Base-by-base conservation (phyloP, 768 basidiomycete species). In the Pisolithus sp. region DNA sequence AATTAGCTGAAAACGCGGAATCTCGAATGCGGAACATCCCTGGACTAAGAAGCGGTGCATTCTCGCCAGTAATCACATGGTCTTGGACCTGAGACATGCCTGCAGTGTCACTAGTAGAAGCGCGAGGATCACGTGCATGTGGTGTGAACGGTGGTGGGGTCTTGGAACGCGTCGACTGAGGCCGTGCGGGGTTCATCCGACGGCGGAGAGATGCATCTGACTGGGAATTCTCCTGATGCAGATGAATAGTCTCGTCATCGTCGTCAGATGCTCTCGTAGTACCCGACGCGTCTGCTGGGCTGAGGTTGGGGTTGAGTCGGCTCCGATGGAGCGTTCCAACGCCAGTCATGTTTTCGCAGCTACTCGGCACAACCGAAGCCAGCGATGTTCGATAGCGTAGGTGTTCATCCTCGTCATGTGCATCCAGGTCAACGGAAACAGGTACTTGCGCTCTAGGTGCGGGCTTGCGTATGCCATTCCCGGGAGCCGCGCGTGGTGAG, bases 361-460 rank as follows among this genome's bases (percentile, higher is more conserved):
- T 71, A 43, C 68, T 73, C 20, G 79, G 74, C 26, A 85, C 72
- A 13, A 73, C 74, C 55, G 81, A 84, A 3, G 82, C 78, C 24
- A 81, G 64, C 49, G 77, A 66, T 7, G 72, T 70, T 18, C 78
- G 75, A 41, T 71, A 62, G 31, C 59, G 63, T 40, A 50, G 59
- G 42, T 58, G 64, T 51, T 68, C 65, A 30, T 71, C 71, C 24
- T 59, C 67, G 13, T 68, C 64, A 17, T 58, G 67, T 12, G 64
- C 64, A 47, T 67, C 62, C 41, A 78, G 75, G 31, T 76, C 72
- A 44, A 81, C 74, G 10, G 83, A 82, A 10, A 80, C 72, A 1
- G 85, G 83, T 5, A 85, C 65, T 57, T 84, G 81, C 9, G 79
- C 81, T 53, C 80, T 70, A 0, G 83, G 85, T 21, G 80, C 80